Evolutionary conservation across 2,329 filamentous ascomycete genomes (phyloP).

Genomic region (Xylariaceae sp.): DNA sequence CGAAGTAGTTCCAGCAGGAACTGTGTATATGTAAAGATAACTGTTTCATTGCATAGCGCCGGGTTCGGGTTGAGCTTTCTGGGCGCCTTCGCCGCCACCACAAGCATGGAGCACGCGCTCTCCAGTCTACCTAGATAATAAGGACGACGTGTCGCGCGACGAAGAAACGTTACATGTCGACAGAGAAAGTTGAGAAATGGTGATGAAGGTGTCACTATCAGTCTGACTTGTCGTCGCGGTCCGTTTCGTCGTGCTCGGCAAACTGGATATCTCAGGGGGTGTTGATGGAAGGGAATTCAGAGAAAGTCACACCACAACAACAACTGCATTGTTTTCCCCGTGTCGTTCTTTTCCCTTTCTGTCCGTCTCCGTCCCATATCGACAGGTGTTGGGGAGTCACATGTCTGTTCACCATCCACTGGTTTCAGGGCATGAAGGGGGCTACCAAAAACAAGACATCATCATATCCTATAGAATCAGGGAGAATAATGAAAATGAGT

Average conservation of each 20-base stretch:
- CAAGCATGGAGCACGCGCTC: conserved; percentile 10
- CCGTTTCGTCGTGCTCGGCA: conserved; percentile 8
- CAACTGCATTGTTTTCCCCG: conserved; percentile 8
- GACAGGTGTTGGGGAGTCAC: conserved; percentile 15
- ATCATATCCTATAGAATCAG: conserved; percentile 28
- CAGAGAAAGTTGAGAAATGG: conserved; percentile 8
- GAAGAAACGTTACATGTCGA: conserved; percentile 17
- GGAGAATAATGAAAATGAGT: conserved; percentile 32
- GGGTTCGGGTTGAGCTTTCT: conserved; percentile 28
- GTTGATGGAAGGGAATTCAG: conserved; percentile 14
- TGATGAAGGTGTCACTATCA: conserved; percentile 9
- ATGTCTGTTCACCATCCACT: conserved; percentile 18
- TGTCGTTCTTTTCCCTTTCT: conserved; percentile 6
- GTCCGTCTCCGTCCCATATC: conserved; percentile 7
- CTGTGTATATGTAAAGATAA: conserved; percentile 33
- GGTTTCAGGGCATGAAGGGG: conserved; percentile 18
- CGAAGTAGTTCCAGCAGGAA: conserved; percentile 15
- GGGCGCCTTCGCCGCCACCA: conserved; percentile 12
- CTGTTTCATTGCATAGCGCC: conserved; percentile 38
- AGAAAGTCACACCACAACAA: conserved; percentile 1
- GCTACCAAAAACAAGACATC: neutral
- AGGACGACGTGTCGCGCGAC: conserved; percentile 15
- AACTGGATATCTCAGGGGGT: conserved; percentile 26
- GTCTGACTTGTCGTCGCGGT: conserved; percentile 1
- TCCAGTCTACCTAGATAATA: conserved; percentile 24